Percentiles rank a stretch among this genome's conserved stretches.
These are phyloP conservation scores for Fistulifera solaris DNA, from an alignment of 108 stramenopile genomes.

Conservation along the genomic window DNA sequence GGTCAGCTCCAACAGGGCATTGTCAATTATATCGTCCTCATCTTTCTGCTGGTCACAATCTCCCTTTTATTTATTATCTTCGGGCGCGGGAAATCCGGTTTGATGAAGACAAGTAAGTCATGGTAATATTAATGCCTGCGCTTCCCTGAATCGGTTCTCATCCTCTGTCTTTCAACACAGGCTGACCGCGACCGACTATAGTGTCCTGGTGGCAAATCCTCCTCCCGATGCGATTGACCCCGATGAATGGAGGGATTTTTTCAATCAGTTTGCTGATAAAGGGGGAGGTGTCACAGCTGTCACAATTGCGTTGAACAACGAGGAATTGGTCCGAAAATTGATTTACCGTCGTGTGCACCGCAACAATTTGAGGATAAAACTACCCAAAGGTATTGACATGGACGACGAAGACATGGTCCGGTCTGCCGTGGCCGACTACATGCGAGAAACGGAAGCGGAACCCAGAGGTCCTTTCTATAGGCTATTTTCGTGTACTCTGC, in stretches of 20 bases:
- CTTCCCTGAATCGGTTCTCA: too few species aligned
- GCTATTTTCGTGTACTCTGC: slow-evolving; percentile 15
- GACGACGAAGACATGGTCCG: slow-evolving; percentile 37
- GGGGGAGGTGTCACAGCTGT: slow-evolving; percentile 42
- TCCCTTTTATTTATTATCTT: slow-evolving; percentile 39
- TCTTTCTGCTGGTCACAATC: slow-evolving; percentile 41
- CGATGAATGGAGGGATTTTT: slow-evolving; percentile 73
- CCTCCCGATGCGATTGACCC: slow-evolving; percentile 59
- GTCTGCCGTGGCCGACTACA: slow-evolving; percentile 15
- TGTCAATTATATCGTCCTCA: slow-evolving; percentile 47
- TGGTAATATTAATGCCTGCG: background rate
- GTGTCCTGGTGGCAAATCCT: slow-evolving; percentile 62
- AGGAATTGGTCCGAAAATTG: slow-evolving; percentile 32
- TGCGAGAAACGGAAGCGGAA: slow-evolving; percentile 17
- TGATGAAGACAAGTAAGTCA: slow-evolving; percentile 43
- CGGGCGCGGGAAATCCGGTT: slow-evolving; percentile 43
- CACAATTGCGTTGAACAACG: slow-evolving; percentile 67
- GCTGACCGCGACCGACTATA: slow-evolving; percentile 63
- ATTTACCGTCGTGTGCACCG: slow-evolving; percentile 30
- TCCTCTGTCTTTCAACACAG: background rate
- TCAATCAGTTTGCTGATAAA: slow-evolving; percentile 44
- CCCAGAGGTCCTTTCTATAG: slow-evolving; percentile 10
- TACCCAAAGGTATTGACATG: slow-evolving; percentile 31
- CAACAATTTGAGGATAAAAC: slow-evolving; percentile 21
- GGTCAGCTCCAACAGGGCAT: slow-evolving; percentile 33